These are phyloP conservation scores for Dendrobium officinale DNA, from an alignment of 106 monocot genomes.

Conservation along the genomic window DNA sequence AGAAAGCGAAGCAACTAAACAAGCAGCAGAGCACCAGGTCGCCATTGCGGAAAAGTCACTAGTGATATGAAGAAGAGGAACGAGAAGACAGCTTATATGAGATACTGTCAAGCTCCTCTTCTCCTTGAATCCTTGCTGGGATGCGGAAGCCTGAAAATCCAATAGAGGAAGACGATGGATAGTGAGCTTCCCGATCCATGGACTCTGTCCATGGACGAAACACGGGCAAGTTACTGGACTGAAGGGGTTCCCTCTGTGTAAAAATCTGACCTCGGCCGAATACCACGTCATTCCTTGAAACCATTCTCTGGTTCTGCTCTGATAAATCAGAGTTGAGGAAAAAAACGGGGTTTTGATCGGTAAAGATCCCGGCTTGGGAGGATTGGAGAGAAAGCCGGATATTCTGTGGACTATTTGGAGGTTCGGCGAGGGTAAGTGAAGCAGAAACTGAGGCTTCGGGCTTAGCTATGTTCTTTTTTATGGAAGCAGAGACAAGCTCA, in stretches of 20 bases:
- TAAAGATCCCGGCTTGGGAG: slow-evolving; percentile 45
- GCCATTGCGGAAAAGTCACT: too few species aligned
- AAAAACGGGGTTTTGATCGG: slow-evolving; percentile 23
- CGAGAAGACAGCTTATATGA: neutral
- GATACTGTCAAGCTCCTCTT: neutral
- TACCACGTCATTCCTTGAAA: slow-evolving; percentile 34
- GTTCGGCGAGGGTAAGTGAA: slow-evolving; percentile 28
- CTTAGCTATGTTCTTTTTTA: slow-evolving; percentile 14
- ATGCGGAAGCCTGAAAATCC: neutral
- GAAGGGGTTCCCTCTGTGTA: slow-evolving; percentile 99
- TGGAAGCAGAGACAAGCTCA: slow-evolving; percentile 12
- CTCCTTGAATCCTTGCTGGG: neutral
- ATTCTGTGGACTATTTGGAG: slow-evolving; percentile 14
- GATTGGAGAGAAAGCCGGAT: slow-evolving; percentile 85
- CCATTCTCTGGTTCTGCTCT: slow-evolving; percentile 37
- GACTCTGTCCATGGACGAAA: slow-evolving; percentile 13
- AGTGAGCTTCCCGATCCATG: neutral
- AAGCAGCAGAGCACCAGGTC: too few species aligned
- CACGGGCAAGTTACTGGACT: slow-evolving; percentile 84
- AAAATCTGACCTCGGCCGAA: slow-evolving; percentile 52
- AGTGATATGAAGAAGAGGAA: neutral
- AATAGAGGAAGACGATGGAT: neutral
- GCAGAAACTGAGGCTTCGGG: slow-evolving; percentile 60
- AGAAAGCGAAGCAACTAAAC: too few species aligned
- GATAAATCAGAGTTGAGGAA: slow-evolving; percentile 15